Conservation (phyloP, 352 stramenopile genomes). For the Globisporangium alternatum region DNA sequence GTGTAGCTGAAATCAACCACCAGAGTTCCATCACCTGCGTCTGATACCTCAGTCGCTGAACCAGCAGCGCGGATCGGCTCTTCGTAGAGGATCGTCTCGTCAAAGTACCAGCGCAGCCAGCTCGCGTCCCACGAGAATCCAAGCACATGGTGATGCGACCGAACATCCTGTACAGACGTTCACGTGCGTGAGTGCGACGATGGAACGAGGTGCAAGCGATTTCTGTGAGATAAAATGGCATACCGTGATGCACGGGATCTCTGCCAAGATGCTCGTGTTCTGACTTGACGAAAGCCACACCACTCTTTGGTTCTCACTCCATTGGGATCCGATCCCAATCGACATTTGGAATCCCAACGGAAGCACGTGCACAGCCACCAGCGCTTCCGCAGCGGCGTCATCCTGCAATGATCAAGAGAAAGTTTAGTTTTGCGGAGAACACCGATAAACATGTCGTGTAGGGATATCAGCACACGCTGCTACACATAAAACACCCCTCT, state of each 20-base stretch:
- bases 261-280: slow-evolving; percentile 29
- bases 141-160: slow-evolving; percentile 27
- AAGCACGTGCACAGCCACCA: slow-evolving; percentile 25
- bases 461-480: neutral
- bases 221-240: neutral
- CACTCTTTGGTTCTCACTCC: slow-evolving; percentile 16
- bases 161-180: slow-evolving; percentile 22
- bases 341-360: slow-evolving; percentile 25
- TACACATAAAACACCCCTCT: neutral
- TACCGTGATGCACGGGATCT: slow-evolving; percentile 42
- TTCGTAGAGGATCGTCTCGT: slow-evolving; percentile 47
- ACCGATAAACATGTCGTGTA: neutral
- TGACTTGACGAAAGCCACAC: slow-evolving; percentile 27
- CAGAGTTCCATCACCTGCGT: neutral
- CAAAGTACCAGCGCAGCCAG: slow-evolving; percentile 65
- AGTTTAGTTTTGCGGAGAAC: neutral
- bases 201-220: neutral
- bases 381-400: slow-evolving; percentile 18
- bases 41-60: neutral
- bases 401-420: neutral
- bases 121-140: slow-evolving; percentile 41
- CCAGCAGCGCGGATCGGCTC: slow-evolving; percentile 23
- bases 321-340: slow-evolving; percentile 18
- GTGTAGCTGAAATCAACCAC: slow-evolving; percentile 2
- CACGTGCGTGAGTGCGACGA: neutral